Base-by-base conservation (phyloP, 495 filamentous ascomycete species). In the Hypoxylon fragiforme region DNA sequence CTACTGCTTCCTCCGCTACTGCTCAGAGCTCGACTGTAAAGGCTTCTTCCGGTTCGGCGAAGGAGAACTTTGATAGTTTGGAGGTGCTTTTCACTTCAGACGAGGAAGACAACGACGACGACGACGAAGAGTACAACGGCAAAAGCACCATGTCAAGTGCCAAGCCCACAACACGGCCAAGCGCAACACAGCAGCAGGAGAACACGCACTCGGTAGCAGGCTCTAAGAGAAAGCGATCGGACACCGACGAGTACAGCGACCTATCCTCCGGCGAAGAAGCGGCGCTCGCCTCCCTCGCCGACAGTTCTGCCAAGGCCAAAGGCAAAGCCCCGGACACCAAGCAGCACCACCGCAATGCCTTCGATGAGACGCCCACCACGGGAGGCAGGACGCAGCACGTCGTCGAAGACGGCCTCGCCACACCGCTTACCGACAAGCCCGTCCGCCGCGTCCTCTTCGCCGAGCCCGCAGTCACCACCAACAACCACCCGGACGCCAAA, bases 361-460 rank as follows among this genome's bases (percentile, higher is more conserved):
- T 55, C 37, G 2, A 34, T 11, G 37, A 24, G 12, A 57, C 59
- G 9, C 59, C 54, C n/a, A 50, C 63, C 0, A 22, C 45, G 3
- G n/a, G n/a, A n/a, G n/a, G n/a, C n/a, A 32, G 15, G 19, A 26
- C 48, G 7, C 47, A 50, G 0, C 30, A 47, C 14, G 35, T 42
- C 18, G 12, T 48, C 3, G 36, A 50, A 15, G 38, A 55, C 34
- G 66, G 64, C 9, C 36, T 67, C 38, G 47, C 64, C 15, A 67
- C 66, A 15, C 66, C 66, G 7, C 50, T 61, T 0, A 67, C 66
- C 14, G 50, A 56, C 28, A 57, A 49, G 32, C 54, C 65, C 3
- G 18, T 60, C 7, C 57, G 54, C 20, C 63, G 57, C 21, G 51
- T 60, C 7, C 46, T 65, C 0, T 68, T 68, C 52, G 22, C 50